Base-by-base conservation (phyloP, 805 yeast species). In the Kodamaea kaohsiungensis region DNA sequence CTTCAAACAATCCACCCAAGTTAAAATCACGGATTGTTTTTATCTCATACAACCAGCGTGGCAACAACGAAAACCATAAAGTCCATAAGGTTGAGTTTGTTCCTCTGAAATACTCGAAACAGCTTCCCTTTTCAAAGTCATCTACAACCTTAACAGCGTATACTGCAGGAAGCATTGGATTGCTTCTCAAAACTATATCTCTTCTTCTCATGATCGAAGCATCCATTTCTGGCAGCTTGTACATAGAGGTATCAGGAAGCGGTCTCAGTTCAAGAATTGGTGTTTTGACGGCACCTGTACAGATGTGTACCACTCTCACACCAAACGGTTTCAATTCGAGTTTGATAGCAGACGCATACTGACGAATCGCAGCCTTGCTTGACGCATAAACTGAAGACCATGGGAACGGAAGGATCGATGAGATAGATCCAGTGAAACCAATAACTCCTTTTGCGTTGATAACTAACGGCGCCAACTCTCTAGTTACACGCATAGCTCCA, bases 211-310 rank as follows among this genome's bases (percentile, higher is more conserved):
- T 70, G 56, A 86, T 71, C 0, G 86, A 80, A 22, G 70, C 73
- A 16, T 67, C 65, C 51, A 85, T 84, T 49, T 80, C 88, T 2
- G 81, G 79, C 33, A 70, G 65, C 54, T 79, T 73, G 64, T 75
- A 87, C 47, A 83, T 63, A 0, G 91, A 86, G 22, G 64, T 68
- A n/a, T 67, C 67, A 2, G 89, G 88, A 37, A 87, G 65, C 0
- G 82, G 78, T 59, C 90, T 76, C 2, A 74, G 81, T 60, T 88
- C 93, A 2, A 9, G 42, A 60, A 89, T 87, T 53, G 84, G 77
- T 0, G 95, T 87, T 18, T 72, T 71, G 30, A 89, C 95, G 37
- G 88, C 93, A 33, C 96, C 96, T 7, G 95, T 88, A 43, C 87
- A 69, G 12, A 86, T 76, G 61, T 86, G 86, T 56, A 87, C 74